Conservation (phyloP, 352 stramenopile species). For the Pythium vanterpoolii region DNA sequence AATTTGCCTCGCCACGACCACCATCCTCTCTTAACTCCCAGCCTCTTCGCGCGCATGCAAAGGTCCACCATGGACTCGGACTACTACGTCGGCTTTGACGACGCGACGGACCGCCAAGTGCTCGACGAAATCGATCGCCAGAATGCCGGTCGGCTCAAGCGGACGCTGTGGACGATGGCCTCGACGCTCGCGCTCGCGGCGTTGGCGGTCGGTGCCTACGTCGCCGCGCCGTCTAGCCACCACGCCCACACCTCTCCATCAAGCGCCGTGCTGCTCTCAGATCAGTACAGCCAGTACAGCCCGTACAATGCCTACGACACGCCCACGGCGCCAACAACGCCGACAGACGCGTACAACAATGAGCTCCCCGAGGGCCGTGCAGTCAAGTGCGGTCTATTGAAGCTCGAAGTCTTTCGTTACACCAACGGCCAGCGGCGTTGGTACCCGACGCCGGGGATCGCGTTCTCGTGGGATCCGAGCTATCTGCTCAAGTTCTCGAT, state of each 20-base stretch:
- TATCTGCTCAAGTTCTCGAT: conserved; percentile 6
- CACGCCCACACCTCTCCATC: not conserved
- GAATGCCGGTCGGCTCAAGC: not conserved
- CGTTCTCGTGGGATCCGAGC: conserved; percentile 11
- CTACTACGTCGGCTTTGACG: conserved; percentile 15
- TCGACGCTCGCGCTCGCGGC: conserved; percentile 1
- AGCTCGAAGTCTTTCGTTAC: conserved; percentile 6
- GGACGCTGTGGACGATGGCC: not conserved
- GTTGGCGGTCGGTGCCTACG: conserved; percentile 1
- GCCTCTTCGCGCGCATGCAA: not conserved
- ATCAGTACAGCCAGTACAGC: not conserved
- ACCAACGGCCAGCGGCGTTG: conserved; percentile 3
- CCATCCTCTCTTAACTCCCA: not conserved
- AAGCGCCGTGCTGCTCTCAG: not conserved
- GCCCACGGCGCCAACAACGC: not conserved
- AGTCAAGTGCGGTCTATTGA: conserved; percentile 2
- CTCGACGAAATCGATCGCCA: not conserved
- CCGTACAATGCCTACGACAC: not conserved
- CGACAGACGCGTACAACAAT: not conserved
- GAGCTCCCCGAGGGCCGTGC: conserved; percentile 6
- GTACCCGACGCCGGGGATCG: conserved; percentile 7
- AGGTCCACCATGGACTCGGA: conserved; percentile 4
- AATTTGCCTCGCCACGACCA: not conserved
- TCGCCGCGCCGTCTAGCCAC: not conserved
- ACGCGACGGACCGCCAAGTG: conserved; percentile 7